Evolutionary conservation across 129 eudicot species (phyloP), one percentile per base, ranked within the genome.

Genomic region (Centella asiatica): DNA sequence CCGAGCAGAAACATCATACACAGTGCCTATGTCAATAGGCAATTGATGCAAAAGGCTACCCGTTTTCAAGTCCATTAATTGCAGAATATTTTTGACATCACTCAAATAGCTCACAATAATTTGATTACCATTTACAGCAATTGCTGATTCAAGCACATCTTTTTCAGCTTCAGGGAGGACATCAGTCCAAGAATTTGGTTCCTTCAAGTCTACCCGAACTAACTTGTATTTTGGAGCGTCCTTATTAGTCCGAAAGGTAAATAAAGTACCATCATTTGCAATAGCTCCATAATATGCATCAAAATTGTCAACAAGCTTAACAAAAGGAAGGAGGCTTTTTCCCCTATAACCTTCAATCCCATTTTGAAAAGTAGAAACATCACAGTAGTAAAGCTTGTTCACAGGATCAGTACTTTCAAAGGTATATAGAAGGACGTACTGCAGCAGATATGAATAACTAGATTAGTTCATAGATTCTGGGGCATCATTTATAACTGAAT

Each of bases 191-290:
- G 34, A 36, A 52, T 64, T 62, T 22, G 92, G 99, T 56, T 80
- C 74, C 62, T 80, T 85, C 15, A 93, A 78, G 65, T 93, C 88
- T 40, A 93, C 88, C 11, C 88, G 75, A 57, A 79, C 85, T 60
- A 87, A 45, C 72, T 87, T 92, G 78, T 83, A 67, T 65, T 75
- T 84, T 20, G 96, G 96, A 57, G 99, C 99, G 69, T 84, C 64
- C 72, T 87, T 92, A 65, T 92, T 92, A 7, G 96, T 84, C 62
- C 69, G 66, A 64, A 92, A 92, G 64, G 99, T 87, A 54, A 92
- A 92, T 24, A 84, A 15, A 4, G 92, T 76, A 42, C 63, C 92
- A 32, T 92, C 85, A 78, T 92, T 87, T 2, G 92, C 85, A 23
- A 92, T 72, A 60, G 62, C 71, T 22, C 67, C 65, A 55, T 87